Evolutionary conservation across 257 asterid genomes (phyloP).

Genomic region (Voacanga thouarsii): DNA sequence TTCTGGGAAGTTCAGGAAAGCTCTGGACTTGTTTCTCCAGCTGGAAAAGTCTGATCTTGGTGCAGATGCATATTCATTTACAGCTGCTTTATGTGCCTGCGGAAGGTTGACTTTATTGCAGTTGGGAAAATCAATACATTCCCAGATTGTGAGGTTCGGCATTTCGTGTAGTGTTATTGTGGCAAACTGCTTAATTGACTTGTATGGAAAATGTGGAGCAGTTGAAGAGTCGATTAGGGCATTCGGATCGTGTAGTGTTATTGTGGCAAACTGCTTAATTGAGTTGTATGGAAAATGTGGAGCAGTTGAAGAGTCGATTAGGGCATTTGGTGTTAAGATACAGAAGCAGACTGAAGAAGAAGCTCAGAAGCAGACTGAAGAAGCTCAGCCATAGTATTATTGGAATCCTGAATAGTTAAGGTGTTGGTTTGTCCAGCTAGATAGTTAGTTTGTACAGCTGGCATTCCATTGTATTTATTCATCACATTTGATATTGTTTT

Average conservation of each 20-base stretch:
- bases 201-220: slow-evolving; percentile 81
- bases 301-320: slow-evolving; percentile 36
- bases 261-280: slow-evolving; percentile 51
- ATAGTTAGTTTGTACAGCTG: too few species aligned
- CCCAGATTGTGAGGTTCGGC: slow-evolving; percentile 72
- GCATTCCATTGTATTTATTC: too few species aligned
- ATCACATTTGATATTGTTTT: too few species aligned
- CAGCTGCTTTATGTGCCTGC: slow-evolving; percentile 71
- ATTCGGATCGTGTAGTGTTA: slow-evolving; percentile 37
- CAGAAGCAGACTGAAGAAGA: too few species aligned
- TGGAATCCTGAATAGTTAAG: too few species aligned
- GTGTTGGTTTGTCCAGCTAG: too few species aligned
- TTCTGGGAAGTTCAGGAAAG: slow-evolving; percentile 56
- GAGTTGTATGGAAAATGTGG: slow-evolving; percentile 90
- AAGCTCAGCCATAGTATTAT: too few species aligned
- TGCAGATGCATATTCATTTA: slow-evolving; percentile 66
- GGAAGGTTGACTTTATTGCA: slow-evolving; percentile 47
- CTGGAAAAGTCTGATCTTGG: slow-evolving; percentile 49
- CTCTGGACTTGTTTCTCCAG: slow-evolving; percentile 43
- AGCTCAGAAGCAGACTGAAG: too few species aligned
- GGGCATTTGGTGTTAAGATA: slow-evolving; percentile 40
- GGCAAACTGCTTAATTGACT: slow-evolving; percentile 53
- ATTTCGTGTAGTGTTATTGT: slow-evolving; percentile 37
- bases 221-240: slow-evolving; percentile 41
- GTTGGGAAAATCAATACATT: slow-evolving; percentile 58